Percentiles rank a stretch among this genome's conserved stretches.
Conservation (phyloP, 495 filamentous ascomycete genomes). For the Hyphodiscus hymeniophilus region DNA sequence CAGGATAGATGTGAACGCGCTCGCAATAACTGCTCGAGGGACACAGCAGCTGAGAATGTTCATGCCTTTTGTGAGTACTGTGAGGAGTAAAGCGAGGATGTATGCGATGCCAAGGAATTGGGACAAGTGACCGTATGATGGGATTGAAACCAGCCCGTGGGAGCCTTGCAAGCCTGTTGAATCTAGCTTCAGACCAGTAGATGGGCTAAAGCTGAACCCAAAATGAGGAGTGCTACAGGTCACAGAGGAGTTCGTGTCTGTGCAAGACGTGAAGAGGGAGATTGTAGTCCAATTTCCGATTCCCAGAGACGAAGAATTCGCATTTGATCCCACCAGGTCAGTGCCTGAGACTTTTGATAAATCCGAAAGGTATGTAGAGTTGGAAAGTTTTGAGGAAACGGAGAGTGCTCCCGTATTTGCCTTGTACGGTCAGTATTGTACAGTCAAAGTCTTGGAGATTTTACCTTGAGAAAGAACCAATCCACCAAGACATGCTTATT, state of each 20-base stretch:
- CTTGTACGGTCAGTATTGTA: conserved; percentile 11
- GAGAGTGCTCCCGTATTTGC: conserved; percentile 23
- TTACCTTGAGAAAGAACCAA: conserved; percentile 9
- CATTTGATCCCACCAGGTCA: conserved; percentile 25
- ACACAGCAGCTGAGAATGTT: conserved; percentile 22
- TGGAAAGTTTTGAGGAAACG: conserved; percentile 24
- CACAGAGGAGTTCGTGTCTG: neutral
- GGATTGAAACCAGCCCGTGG: conserved; percentile 16
- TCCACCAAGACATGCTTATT: conserved; percentile 2
- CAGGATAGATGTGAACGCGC: conserved; percentile 19
- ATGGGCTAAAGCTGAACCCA: conserved; percentile 29
- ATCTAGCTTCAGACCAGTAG: conserved; percentile 25
- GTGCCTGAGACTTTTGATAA: conserved; percentile 23
- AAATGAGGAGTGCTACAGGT: conserved; percentile 24
- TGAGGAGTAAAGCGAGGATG: conserved; percentile 22
- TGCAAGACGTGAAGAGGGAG: conserved; percentile 15
- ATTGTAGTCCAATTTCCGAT: conserved; percentile 26
- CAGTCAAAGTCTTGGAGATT: neutral
- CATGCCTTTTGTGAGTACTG: conserved; percentile 16
- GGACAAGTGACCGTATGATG: conserved; percentile 21
- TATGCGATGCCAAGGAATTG: conserved; percentile 26
- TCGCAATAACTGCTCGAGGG: conserved; percentile 8
- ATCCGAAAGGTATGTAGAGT: conserved; percentile 26
- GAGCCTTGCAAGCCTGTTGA: conserved; percentile 18
- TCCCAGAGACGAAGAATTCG: conserved; percentile 25